A percentile compares a stretch with the other conserved stretches of the same genome.
Conservation (phyloP, 129 eudicot genomes). For the Silybum marianum region DNA sequence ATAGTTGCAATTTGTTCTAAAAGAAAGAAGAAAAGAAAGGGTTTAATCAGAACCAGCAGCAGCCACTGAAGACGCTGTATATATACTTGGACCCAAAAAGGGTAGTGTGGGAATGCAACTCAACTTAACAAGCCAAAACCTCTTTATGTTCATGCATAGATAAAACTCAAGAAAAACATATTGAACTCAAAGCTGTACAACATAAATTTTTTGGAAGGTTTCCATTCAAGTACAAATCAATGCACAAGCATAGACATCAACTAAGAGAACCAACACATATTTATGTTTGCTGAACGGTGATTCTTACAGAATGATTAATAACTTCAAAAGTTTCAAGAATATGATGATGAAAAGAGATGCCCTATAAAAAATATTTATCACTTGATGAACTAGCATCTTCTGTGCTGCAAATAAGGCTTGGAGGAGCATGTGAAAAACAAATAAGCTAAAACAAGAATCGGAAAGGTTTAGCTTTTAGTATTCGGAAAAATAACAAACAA, state of each 20-base stretch:
- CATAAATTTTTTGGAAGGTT: not conserved
- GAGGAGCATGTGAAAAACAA: not conserved
- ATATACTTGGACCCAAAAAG: not conserved
- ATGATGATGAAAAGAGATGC: not conserved
- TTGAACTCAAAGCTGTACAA: no score
- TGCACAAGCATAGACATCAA: not conserved
- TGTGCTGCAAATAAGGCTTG: not conserved
- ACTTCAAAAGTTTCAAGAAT: not conserved
- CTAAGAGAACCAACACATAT: not conserved
- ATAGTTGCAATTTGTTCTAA: constrained; percentile 47
- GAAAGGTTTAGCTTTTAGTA: not conserved
- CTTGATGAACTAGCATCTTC: not conserved
- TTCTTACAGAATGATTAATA: not conserved
- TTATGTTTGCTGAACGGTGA: not conserved
- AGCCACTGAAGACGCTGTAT: not conserved
- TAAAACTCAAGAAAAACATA: no score
- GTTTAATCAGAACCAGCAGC: constrained; percentile 6
- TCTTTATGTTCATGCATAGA: no score
- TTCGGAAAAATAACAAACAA: not conserved
- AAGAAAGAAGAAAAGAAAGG: not conserved
- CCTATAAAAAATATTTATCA: no score
- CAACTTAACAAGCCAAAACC: not conserved
- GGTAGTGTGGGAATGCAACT: not conserved
- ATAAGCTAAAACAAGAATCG: not conserved
- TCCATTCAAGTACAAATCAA: not conserved